Base-by-base conservation (phyloP, 495 filamentous ascomycete species). In the Penicillium parvum region DNA sequence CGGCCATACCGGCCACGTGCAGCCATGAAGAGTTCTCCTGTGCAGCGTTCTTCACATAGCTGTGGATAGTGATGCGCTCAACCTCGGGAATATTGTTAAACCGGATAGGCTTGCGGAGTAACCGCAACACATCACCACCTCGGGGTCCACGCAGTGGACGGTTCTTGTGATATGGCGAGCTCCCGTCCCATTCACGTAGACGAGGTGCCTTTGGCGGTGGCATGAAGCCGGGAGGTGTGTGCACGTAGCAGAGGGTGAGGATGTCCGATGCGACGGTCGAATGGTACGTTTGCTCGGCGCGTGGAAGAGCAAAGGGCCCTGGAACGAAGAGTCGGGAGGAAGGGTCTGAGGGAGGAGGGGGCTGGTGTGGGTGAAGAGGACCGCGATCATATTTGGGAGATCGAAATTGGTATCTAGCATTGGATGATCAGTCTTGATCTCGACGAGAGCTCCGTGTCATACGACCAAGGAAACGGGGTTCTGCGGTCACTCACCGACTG, bases 371-470 rank as follows among this genome's bases (percentile, higher is more conserved):
- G 59, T 96, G 89, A 26, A 97, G 75, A 34, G 90, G 90, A 40
- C 92, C 92, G 61, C 92, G 85, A 65, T 95, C 78, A 76, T 86
- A 97, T 64, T 90, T 88, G 28, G 94, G 94, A 28, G 92, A 79
- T 32, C 86, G 86, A 66, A 83, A 96, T 68, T 90, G 84, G 68
- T 96, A 98, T 74, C 90, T 95, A 22, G 12, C 23, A 26, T 25
- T 11, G 50, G 33, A 29, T 32, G 14, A 32, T 35, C 16, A 63
- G 52, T 32, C 25, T 17, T 49, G 22, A 18, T 33, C 17, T 16
- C 19, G 17, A 22, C 26, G 26, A 14, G 37, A 18, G 21, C n/a
- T 40, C 33, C 22, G 17, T 21, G 32, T 49, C 39, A 32, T 43
- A 41, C 33, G 38, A 14, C 18, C 14, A 20, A 28, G 37, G 30